A percentile compares a stretch with the other conserved stretches of the same genome.
These are phyloP conservation scores for Dioszegia hungarica DNA, from an alignment of 768 basidiomycete species.

Conservation along the genomic window DNA sequence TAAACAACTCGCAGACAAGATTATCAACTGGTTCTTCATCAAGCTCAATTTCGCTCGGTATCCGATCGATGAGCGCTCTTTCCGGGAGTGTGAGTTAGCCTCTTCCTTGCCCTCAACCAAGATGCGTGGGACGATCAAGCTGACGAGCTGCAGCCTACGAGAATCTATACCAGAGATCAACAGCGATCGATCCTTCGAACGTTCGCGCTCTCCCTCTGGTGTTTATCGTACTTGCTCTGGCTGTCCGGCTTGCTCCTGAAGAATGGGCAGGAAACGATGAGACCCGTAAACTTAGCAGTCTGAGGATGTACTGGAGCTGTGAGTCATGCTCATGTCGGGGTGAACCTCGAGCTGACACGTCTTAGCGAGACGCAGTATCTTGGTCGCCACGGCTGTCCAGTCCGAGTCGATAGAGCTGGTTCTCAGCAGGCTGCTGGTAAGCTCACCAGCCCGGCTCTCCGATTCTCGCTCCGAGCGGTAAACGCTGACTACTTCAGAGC, in stretches of 20 bases:
- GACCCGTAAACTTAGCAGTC: slow-evolving; percentile 68
- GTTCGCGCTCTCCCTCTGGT: slow-evolving; percentile 65
- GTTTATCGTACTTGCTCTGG: slow-evolving; percentile 85
- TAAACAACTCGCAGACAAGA: slow-evolving; percentile 64
- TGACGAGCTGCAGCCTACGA: slow-evolving; percentile 53
- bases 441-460: too few relatives aligned
- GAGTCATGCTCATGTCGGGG: slow-evolving; percentile 49
- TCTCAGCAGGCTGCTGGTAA: slow-evolving; percentile 74
- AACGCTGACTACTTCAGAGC: slow-evolving; percentile 50
- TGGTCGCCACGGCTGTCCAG: slow-evolving; percentile 89
- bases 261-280: slow-evolving; percentile 74
- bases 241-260: slow-evolving; percentile 79
- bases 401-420: slow-evolving; percentile 89
- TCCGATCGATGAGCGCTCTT: slow-evolving; percentile 67
- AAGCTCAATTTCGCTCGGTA: slow-evolving; percentile 88
- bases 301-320: slow-evolving; percentile 96
- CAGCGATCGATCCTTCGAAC: slow-evolving; percentile 37
- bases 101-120: too few relatives aligned
- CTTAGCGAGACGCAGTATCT: slow-evolving; percentile 73
- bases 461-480: neutral
- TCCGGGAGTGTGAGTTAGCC: slow-evolving; percentile 28
- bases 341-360: neutral
- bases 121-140: neutral
- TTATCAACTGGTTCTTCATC: slow-evolving; percentile 65
- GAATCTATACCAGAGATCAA: slow-evolving; percentile 55